These are phyloP conservation scores for Rubus parviflorus DNA, from an alignment of 306 rosid genomes.

Conservation along the genomic window DNA sequence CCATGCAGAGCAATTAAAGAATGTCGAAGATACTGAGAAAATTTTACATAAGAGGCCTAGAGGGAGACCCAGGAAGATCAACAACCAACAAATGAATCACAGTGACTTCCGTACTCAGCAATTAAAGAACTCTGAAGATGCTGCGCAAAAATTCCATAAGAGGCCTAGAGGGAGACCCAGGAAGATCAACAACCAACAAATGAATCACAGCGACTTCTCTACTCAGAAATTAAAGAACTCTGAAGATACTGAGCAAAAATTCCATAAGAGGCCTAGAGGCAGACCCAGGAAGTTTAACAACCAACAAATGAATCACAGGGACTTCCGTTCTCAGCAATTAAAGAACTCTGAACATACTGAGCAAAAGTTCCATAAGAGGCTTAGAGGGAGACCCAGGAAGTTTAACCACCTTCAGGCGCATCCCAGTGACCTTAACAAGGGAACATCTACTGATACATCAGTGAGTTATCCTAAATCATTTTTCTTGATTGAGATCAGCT, in stretches of 20 bases:
- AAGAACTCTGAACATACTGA: constrained; percentile 15
- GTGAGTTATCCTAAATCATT: constrained; percentile 34
- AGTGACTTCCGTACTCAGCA: constrained; percentile 10
- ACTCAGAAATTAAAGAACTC: constrained; percentile 21
- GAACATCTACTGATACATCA: constrained; percentile 25
- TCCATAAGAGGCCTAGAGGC: constrained; percentile 26
- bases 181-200: constrained; percentile 17
- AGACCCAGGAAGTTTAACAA: constrained; percentile 29
- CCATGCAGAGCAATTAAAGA: constrained; percentile 18
- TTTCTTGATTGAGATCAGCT: background rate
- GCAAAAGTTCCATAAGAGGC: constrained; percentile 23
- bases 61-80: constrained; percentile 34
- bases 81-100: constrained; percentile 4
- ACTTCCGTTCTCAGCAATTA: constrained; percentile 13
- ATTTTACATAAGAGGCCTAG: constrained; percentile 29
- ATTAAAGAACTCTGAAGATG: constrained; percentile 21
- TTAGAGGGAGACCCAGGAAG: constrained; percentile 39
- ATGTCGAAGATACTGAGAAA: constrained; percentile 3
- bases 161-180: constrained; percentile 41
- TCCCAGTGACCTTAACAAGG: constrained; percentile 21
- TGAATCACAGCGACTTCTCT: constrained; percentile 16
- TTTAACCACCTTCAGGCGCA: constrained; percentile 7
- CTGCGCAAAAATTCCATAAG: constrained; percentile 15
- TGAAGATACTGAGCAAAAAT: constrained; percentile 8
- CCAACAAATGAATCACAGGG: constrained; percentile 12